A percentile compares a stretch with the other conserved stretches of the same genome.
Conservation (phyloP, 495 filamentous ascomycete species). For the Margaritispora aquatica region DNA sequence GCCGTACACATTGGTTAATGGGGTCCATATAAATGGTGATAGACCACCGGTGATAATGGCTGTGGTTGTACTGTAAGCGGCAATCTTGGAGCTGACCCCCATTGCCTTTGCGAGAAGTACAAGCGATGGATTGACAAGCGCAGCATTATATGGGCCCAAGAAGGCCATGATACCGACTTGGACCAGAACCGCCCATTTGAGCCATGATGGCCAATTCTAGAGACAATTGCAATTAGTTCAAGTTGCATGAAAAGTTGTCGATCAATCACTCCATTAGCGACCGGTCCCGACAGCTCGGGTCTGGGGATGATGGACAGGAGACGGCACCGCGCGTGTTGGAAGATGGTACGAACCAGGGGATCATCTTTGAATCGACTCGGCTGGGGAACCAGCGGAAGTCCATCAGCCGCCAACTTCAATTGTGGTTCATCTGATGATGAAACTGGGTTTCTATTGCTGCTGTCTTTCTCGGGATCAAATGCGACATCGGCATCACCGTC, state of each 20-base stretch:
- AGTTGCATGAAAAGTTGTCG: neutral
- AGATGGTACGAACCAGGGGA: conserved; percentile 23
- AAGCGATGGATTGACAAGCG: conserved; percentile 20
- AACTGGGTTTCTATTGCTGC: neutral
- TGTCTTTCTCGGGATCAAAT: neutral
- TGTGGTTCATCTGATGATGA: neutral
- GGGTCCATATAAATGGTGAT: conserved; percentile 23
- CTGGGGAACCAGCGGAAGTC: conserved; percentile 26
- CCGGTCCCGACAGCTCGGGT: neutral
- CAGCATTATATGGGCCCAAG: conserved; percentile 25
- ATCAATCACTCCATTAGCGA: neutral
- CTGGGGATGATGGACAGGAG: neutral
- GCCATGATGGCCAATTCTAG: conserved; percentile 27
- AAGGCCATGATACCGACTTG: conserved; percentile 27
- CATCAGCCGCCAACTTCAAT: conserved; percentile 21
- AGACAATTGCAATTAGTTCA: neutral
- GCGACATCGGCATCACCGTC: neutral
- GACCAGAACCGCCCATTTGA: conserved; percentile 26
- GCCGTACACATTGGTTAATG: conserved; percentile 20
- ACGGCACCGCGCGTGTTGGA: too few species aligned
- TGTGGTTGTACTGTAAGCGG: conserved; percentile 25
- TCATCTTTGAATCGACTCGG: conserved; percentile 29
- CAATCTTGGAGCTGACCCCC: conserved; percentile 14
- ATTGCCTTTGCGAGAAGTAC: conserved; percentile 20
- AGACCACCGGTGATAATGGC: conserved; percentile 24